Percentiles rank a stretch among this genome's conserved stretches.
phyloP scores from a whole-genome alignment of 2,329 filamentous ascomycete genomes.

The Diplodia corticola region DNA sequence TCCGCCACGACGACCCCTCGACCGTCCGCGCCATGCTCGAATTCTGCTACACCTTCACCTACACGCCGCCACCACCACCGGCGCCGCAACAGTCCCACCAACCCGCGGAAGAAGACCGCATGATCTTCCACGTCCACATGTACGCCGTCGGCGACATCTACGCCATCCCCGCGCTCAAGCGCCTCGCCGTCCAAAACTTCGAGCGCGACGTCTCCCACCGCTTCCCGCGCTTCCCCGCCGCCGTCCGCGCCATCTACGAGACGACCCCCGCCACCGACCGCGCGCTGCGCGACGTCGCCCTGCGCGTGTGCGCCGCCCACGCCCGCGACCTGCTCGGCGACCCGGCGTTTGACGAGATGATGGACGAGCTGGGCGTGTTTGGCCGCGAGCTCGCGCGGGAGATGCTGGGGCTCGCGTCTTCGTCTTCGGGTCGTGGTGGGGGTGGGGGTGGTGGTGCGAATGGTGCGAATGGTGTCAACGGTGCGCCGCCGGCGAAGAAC shows the following conservation, averaged over 20 bases:
- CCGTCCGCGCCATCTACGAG: constrained; percentile 42
- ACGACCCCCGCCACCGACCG: constrained; percentile 43
- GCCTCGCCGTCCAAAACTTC: constrained; percentile 8
- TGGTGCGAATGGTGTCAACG: no score
- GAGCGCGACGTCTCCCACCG: constrained; percentile 1
- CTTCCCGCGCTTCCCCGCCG: constrained; percentile 33
- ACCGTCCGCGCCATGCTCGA: constrained; percentile 17
- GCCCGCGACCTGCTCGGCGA: constrained; percentile 2
- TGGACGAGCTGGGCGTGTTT: constrained; percentile 21
- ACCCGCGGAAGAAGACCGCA: not conserved
- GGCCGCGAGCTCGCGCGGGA: constrained; percentile 11
- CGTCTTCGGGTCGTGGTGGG: no score
- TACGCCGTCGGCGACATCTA: constrained; percentile 22
- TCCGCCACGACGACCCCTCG: constrained; percentile 7
- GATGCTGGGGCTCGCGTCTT: no score
- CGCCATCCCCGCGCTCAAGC: constrained; percentile 2
- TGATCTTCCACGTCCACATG: constrained; percentile 21
- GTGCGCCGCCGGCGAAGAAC: not conserved
- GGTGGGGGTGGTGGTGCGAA: no score
- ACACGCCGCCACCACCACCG: not conserved
- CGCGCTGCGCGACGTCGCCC: constrained; percentile 41
- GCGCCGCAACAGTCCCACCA: no score
- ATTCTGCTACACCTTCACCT: constrained; percentile 18
- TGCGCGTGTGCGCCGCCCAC: constrained; percentile 25
- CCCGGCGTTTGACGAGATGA: constrained; percentile 6